phyloP scores from a whole-genome alignment of 2,329 filamentous ascomycete species.

The Fusarium sp. region DNA sequence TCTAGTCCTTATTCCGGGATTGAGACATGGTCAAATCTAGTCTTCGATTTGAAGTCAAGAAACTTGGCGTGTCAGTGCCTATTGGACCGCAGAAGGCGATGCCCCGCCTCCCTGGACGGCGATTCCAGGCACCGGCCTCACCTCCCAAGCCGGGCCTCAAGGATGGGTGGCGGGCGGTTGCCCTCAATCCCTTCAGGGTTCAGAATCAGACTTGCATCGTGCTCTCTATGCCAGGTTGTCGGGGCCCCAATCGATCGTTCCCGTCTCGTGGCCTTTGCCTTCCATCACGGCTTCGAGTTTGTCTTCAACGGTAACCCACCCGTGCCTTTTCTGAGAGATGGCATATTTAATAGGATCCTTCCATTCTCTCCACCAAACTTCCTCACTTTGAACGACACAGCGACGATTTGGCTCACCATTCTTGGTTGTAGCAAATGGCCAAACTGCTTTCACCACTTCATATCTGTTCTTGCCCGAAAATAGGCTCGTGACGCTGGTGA shows the following conservation, averaged over 20 bases:
- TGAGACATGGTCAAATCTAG: too few species aligned
- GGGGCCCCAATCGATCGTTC: constrained; percentile 62
- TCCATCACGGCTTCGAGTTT: constrained; percentile 70
- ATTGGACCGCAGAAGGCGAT: too few species aligned
- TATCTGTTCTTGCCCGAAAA: constrained; percentile 70
- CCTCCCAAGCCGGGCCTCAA: too few species aligned
- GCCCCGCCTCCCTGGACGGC: too few species aligned
- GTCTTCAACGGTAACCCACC: constrained; percentile 66
- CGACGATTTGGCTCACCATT: constrained; percentile 61
- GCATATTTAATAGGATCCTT: constrained; percentile 57
- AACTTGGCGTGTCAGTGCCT: too few species aligned
- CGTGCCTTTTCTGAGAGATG: constrained; percentile 60
- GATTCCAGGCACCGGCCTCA: too few species aligned
- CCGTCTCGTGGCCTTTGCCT: constrained; percentile 56
- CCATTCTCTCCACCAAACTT: constrained; percentile 68
- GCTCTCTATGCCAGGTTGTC: constrained; percentile 43
- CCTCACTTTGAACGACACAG: constrained; percentile 70
- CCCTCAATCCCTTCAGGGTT: background rate
- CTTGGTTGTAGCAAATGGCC: constrained; percentile 69
- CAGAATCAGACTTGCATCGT: background rate
- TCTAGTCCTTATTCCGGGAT: too few species aligned
- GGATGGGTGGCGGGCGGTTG: too few species aligned
- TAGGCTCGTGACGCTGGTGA: constrained; percentile 66
- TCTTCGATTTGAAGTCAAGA: too few species aligned
- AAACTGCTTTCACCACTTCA: constrained; percentile 70